Base-by-base conservation (phyloP, 768 basidiomycete genomes). In the Lentinula detonsa region DNA sequence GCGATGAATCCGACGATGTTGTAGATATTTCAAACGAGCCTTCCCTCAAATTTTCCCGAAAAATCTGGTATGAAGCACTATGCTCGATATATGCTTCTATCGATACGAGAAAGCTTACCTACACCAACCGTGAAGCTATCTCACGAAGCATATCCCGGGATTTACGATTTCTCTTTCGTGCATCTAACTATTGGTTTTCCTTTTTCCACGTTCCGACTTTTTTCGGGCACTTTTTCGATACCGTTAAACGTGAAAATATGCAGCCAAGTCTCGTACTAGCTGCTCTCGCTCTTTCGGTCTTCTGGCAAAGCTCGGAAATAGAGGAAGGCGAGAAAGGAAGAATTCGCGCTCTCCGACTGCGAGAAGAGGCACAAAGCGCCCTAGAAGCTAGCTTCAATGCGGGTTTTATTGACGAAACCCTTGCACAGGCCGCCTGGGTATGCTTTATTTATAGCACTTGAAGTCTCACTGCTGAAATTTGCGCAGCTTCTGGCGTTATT, bases 31-130 rank as follows among this genome's bases (percentile, higher is more conserved):
- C 67, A 5, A 68, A 74, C 50, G 82, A 85, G 63, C 90, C 90
- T 6, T 87, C 87, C 8, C 72, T 88, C 40, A 78, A 81, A 52
- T 90, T 88, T 70, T 75, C 78, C 16, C 86, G 88, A 54, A 85
- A 87, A 74, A 85, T 83, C 23, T 91, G 90, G 90, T 92, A 87
- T 86, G 91, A 91, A 67, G 83, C 81, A 4, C 76, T 91, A 16
- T 71, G 90, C 39, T 73, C 75, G 43, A 67, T 86, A 33, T 90
- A 90, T 69, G 60, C 72, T 34, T 76, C 76, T 16, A 64, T 31
- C 72, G 69, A 60, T 70, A 68, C 39, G 10, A 33, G 18, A 6
- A 13, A 13, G 6, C 28, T 83, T 21, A 73, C 77, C 15, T 37
- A 70, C 11, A 69, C 76, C 18, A 73, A 83, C 67, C 82, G 85